These are phyloP conservation scores for Ustilago curta DNA, from an alignment of 1,284 basidiomycete genomes.

Conservation along the genomic window DNA sequence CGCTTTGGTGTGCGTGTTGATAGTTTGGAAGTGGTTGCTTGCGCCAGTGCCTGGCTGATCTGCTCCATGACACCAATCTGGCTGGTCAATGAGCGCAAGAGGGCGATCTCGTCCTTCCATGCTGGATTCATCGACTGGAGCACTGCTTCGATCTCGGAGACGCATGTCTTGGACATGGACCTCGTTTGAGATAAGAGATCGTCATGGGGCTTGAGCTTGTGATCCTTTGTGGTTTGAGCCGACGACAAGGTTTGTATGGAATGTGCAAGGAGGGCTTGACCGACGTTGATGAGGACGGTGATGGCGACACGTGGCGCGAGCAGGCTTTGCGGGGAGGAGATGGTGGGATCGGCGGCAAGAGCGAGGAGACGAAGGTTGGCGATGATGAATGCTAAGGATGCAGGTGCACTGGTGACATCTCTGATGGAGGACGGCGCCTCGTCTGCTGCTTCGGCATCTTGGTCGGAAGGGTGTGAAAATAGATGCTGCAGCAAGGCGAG, in stretches of 20 bases:
- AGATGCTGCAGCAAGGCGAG: slow-evolving; percentile 19
- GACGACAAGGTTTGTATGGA: slow-evolving; percentile 19
- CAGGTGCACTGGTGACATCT: slow-evolving; percentile 10
- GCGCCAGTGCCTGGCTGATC: slow-evolving; percentile 17
- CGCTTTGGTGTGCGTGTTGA: slow-evolving; percentile 4
- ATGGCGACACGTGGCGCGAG: slow-evolving; percentile 46
- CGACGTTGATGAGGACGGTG: slow-evolving; percentile 47
- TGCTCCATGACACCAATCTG: slow-evolving; percentile 45
- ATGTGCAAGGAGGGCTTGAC: slow-evolving; percentile 30
- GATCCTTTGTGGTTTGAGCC: slow-evolving; percentile 20
- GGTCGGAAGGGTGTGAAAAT: not conserved
- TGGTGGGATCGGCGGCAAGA: slow-evolving; percentile 30
- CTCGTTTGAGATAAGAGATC: slow-evolving; percentile 7
- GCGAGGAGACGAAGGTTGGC: slow-evolving; percentile 36
- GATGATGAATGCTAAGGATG: slow-evolving; percentile 27
- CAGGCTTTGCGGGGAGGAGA: slow-evolving; percentile 33
- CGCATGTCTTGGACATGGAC: slow-evolving; percentile 11
- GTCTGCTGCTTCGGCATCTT: not conserved
- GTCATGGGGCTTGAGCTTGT: slow-evolving; percentile 15
- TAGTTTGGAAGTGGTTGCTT: slow-evolving; percentile 6
- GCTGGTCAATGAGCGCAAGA: slow-evolving; percentile 36
- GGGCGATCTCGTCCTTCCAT: slow-evolving; percentile 49
- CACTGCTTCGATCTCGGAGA: slow-evolving; percentile 28
- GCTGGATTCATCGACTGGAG: slow-evolving; percentile 44
- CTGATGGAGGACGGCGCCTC: not conserved